A percentile compares a stretch with the other conserved stretches of the same genome.
Evolutionary conservation across 2,329 filamentous ascomycete species (phyloP).

Genomic region (Cladophialophora yegresii): DNA sequence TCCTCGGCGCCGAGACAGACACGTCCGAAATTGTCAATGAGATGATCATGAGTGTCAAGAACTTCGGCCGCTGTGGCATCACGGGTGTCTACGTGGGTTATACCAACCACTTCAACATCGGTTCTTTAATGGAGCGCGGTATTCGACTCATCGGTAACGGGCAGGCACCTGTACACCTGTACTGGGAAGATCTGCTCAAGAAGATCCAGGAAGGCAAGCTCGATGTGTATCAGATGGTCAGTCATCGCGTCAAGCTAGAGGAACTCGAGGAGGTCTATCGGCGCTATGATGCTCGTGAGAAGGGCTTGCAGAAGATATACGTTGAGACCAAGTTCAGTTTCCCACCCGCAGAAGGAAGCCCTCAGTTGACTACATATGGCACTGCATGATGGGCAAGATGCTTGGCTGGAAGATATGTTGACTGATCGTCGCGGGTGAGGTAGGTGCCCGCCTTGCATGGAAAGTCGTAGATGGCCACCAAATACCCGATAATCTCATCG

Average conservation of each 20-base stretch:
- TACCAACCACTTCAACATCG: slow-evolving; percentile 81
- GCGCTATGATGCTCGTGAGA: slow-evolving; percentile 57
- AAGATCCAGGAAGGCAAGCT: slow-evolving; percentile 68
- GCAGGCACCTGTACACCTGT: slow-evolving; percentile 74
- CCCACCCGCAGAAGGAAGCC: slow-evolving; percentile 54
- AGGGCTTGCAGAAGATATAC: slow-evolving; percentile 80
- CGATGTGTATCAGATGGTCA: slow-evolving; percentile 77
- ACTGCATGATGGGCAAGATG: slow-evolving; percentile 13
- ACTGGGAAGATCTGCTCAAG: slow-evolving; percentile 76
- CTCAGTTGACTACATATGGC: slow-evolving; percentile 50
- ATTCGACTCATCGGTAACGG: slow-evolving; percentile 73
- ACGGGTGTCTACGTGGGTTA: slow-evolving; percentile 70
- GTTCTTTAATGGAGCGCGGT: slow-evolving; percentile 82
- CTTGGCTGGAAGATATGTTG: background rate
- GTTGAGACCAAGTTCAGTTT: slow-evolving; percentile 61
- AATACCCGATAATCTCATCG: background rate
- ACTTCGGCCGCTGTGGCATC: slow-evolving; percentile 68
- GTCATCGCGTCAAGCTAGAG: slow-evolving; percentile 73
- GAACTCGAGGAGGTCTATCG: slow-evolving; percentile 69
- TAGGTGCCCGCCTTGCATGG: background rate
- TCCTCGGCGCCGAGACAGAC: slow-evolving; percentile 75
- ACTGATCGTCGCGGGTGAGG: background rate
- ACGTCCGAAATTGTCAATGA: slow-evolving; percentile 66
- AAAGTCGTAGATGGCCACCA: background rate
- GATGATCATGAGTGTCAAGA: slow-evolving; percentile 57